Conservation (phyloP, 352 stramenopile species). For the Pythium apleroticum region DNA sequence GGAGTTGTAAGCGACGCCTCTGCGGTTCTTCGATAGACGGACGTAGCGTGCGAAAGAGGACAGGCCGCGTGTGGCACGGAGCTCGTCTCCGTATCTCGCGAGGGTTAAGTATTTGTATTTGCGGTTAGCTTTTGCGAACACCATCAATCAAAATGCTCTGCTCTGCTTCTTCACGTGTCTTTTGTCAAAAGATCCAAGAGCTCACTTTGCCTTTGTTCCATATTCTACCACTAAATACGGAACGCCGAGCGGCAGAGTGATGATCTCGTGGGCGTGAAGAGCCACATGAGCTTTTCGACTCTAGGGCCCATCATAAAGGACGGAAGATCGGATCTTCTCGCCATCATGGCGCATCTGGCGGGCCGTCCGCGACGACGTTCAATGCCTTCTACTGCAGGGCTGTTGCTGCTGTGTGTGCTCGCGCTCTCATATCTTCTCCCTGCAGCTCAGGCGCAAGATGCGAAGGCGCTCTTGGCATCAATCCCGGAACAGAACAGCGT, state of each 20-base stretch:
- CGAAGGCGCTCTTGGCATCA: neutral
- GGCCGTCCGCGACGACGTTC: neutral
- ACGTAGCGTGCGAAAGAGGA: conserved; percentile 4
- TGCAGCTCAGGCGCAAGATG: neutral
- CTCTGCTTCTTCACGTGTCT: neutral
- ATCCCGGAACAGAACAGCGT: conserved; percentile 32
- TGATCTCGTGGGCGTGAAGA: conserved; percentile 9
- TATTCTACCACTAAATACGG: conserved; percentile 15
- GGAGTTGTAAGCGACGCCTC: conserved; percentile 44
- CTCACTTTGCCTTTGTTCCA: conserved; percentile 11
- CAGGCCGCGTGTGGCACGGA: neutral
- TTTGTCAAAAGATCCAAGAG: neutral
- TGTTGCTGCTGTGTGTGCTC: neutral
- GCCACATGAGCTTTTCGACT: neutral
- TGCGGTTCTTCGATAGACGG: conserved; percentile 3
- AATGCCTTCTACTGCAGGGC: neutral
- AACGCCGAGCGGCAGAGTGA: conserved; percentile 1
- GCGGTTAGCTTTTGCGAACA: conserved; percentile 5
- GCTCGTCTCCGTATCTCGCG: too few species aligned
- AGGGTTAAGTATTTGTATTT: conserved; percentile 4
- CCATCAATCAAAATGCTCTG: conserved; percentile 5
- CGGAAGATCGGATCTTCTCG: neutral
- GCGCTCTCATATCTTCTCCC: neutral
- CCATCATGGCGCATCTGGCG: neutral
- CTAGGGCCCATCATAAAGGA: neutral